Conservation (phyloP, 73 alveolate genomes). For the Paramecium sexaurelia region DNA sequence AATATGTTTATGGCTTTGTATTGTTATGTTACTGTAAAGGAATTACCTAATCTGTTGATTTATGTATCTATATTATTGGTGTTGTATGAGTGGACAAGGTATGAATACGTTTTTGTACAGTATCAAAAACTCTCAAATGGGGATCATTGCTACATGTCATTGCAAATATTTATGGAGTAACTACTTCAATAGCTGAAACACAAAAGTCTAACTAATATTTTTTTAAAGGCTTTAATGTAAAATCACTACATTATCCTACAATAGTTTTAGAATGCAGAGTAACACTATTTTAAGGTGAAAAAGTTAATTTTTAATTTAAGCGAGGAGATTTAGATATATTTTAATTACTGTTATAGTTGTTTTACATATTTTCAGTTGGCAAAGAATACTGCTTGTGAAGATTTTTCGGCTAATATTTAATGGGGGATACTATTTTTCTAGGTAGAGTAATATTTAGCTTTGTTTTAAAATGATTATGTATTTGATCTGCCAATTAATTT, state of each 20-base stretch:
- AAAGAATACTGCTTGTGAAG: not conserved
- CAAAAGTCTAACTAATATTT: conserved; percentile 48
- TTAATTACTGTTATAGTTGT: conserved; percentile 8
- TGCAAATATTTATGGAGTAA: conserved; percentile 2
- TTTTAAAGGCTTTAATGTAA: conserved; percentile 30
- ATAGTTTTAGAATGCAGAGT: not conserved
- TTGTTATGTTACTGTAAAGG: not conserved
- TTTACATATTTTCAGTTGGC: not conserved
- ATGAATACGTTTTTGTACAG: not conserved
- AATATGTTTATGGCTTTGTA: not conserved
- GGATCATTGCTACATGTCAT: conserved; percentile 53
- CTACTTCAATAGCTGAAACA: conserved; percentile 47
- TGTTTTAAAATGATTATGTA: not conserved
- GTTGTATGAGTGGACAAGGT: conserved; percentile 28
- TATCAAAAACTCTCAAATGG: conserved; percentile 51
- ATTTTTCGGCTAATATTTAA: conserved; percentile 1
- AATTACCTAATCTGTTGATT: not conserved
- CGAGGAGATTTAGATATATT: conserved; percentile 7
- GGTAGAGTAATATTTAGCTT: not conserved
- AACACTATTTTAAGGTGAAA: not conserved
- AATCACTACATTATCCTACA: conserved; percentile 24
- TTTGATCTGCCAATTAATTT: not conserved
- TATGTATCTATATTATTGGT: not conserved
- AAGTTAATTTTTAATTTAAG: not conserved
- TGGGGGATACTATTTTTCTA: not conserved